These are phyloP conservation scores for Neurospora cerealis DNA, from an alignment of 495 filamentous ascomycete species.

Conservation along the genomic window DNA sequence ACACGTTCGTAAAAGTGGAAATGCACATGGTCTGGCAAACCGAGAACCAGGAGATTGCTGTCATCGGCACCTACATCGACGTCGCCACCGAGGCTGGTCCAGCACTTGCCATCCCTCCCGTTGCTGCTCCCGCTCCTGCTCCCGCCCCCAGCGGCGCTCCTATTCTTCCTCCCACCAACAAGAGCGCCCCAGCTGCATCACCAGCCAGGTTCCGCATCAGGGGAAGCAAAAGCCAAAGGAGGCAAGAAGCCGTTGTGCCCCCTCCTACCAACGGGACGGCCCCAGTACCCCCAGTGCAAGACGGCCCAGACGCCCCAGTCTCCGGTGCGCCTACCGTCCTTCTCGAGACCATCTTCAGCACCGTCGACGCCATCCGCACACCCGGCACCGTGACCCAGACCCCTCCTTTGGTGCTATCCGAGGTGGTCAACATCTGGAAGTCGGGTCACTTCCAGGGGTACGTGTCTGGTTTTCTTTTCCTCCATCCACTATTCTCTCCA, in stretches of 20 bases:
- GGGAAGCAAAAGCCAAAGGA: neutral
- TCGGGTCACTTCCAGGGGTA: constrained; percentile 35
- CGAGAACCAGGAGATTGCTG: constrained; percentile 34
- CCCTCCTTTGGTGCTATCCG: constrained; percentile 44
- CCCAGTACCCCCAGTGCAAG: neutral
- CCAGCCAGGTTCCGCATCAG: neutral
- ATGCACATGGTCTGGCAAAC: constrained; percentile 56
- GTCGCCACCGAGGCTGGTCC: constrained; percentile 31
- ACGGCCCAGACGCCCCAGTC: constrained; percentile 8
- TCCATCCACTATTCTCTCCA: neutral
- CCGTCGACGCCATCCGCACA: constrained; percentile 38
- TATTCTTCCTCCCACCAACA: neutral
- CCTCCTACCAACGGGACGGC: neutral
- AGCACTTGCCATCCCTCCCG: constrained; percentile 3
- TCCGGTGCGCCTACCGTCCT: constrained; percentile 30
- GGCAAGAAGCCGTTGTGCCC: neutral
- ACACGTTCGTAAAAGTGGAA: constrained; percentile 39
- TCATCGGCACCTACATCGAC: constrained; percentile 52
- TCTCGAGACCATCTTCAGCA: constrained; percentile 44
- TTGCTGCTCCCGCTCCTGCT: neutral
- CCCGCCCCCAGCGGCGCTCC: constrained; percentile 15
- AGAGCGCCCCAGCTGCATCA: neutral
- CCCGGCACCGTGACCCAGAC: constrained; percentile 48
- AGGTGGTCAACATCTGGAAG: constrained; percentile 40
- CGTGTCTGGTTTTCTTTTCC: neutral